Conservation (phyloP, 345 rosid genomes). For the Abelmoschus esculentus region DNA sequence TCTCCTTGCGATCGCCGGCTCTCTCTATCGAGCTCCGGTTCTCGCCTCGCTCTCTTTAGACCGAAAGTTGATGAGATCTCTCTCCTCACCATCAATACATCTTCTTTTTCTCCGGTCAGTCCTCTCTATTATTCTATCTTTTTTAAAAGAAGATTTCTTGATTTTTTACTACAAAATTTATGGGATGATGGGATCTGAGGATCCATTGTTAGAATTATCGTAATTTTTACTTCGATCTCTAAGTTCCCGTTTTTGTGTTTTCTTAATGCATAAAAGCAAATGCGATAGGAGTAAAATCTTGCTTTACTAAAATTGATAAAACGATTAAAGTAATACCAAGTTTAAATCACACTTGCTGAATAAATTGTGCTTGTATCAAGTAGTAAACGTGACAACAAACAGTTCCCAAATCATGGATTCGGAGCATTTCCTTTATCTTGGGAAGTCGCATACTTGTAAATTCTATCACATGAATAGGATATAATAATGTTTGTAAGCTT, state of each 20-base stretch:
- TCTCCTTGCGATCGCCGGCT: slow-evolving; percentile 85
- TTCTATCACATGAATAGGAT: neutral
- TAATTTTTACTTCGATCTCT: neutral
- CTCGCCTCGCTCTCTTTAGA: slow-evolving; percentile 73
- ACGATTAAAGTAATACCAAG: neutral
- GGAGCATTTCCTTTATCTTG: neutral
- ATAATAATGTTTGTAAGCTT: slow-evolving; percentile 3
- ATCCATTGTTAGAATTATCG: neutral
- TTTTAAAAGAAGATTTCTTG: neutral
- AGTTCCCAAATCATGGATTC: neutral
- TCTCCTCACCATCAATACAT: slow-evolving; percentile 82
- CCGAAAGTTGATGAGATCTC: slow-evolving; percentile 99
- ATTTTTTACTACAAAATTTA: neutral
- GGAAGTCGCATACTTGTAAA: neutral
- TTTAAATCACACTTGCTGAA: neutral
- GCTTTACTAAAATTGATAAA: neutral
- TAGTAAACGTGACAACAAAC: neutral
- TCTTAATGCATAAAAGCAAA: neutral
- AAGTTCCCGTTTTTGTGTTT: neutral
- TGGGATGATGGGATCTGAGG: neutral
- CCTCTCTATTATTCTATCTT: neutral
- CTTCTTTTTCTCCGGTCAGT: slow-evolving; percentile 54
- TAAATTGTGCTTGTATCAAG: neutral
- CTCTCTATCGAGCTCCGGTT: slow-evolving; percentile 38
- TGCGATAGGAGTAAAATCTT: neutral